A percentile compares a stretch with the other conserved stretches of the same genome.
Conservation (phyloP, 306 rosid species). For the Rosa rugosa region DNA sequence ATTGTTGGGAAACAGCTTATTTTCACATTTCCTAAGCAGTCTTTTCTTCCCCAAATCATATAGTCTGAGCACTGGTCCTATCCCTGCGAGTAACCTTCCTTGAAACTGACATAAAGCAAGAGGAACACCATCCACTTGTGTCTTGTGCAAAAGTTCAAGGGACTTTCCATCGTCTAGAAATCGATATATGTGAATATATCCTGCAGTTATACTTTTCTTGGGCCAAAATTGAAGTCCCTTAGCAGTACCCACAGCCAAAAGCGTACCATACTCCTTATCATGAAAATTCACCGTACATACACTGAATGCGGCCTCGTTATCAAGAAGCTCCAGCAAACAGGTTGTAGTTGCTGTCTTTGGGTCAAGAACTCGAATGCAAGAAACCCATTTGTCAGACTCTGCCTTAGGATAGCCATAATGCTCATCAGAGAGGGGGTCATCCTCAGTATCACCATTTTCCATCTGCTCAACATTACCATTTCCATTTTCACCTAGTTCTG, state of each 20-base stretch:
- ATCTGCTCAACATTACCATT: conserved; percentile 70
- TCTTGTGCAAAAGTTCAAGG: conserved; percentile 92
- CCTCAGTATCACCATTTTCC: conserved; percentile 97
- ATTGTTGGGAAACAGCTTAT: conserved; percentile 85
- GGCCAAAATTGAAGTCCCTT: conserved; percentile 93
- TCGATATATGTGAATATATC: conserved; percentile 89
- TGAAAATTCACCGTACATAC: conserved; percentile 93
- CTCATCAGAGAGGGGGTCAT: conserved; percentile 81
- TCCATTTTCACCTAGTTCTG: conserved; percentile 77
- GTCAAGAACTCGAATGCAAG: conserved; percentile 98
- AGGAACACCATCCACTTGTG: conserved; percentile 98
- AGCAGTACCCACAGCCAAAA: conserved; percentile 95
- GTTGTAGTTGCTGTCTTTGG: conserved; percentile 85
- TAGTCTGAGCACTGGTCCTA: conserved; percentile 85
- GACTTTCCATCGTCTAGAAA: conserved; percentile 90
- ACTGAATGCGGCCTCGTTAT: conserved; percentile 95
- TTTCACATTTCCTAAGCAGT: conserved; percentile 87
- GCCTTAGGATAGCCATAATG: conserved; percentile 96
- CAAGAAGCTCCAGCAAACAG: conserved; percentile 84
- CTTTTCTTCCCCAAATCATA: conserved; percentile 96
- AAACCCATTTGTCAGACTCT: conserved; percentile 89
- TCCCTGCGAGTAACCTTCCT: conserved; percentile 95
- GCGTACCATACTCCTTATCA: conserved; percentile 94
- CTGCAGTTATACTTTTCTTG: conserved; percentile 61
- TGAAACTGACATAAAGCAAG: conserved; percentile 92